Base-by-base conservation (phyloP, 441 rosid genomes). In the Syzygium malaccense region DNA sequence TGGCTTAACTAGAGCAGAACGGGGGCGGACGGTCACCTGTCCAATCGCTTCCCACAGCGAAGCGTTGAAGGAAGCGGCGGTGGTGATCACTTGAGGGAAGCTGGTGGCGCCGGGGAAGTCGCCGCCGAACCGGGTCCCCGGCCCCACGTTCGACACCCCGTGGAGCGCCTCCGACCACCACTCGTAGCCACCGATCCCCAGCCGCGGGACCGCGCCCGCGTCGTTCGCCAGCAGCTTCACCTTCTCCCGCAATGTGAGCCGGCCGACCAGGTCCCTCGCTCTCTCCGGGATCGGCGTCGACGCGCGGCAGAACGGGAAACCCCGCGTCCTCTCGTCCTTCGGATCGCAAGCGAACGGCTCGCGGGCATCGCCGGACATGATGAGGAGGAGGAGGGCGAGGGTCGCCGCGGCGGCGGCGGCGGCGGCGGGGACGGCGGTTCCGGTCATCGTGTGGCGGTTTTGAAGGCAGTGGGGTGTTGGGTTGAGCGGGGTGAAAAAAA, bases 361-460 rank as follows among this genome's bases (percentile, higher is more conserved):
- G 8, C 90, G 71, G 55, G 75, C 66, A 19, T 71, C 86, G 80
- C 55, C 58, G 48, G 88, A 45, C 48, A 45, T n/a, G 26, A 58
- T 20, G 88, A 79, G 19, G 14, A 86, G 26, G 84, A 89, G 28
- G 86, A 88, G 28, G 56, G 18, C 14, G 89, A 93, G 51, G 64
- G 88, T 66, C 62, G 86, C 5, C 55, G 57, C 1, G 48, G 86
- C 6, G 26, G 87, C 48, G 14, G 90, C 58, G 48, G 45, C 7
- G 48, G 9, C 48, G 2, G 48, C 48, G 64, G 89, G 41, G 19
- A 75, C 3, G 90, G 91, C 37, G 57, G 80, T 32, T 30, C 51
- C 28, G 86, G 8, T 7, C 58, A 71, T 71, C 62, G 92, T 91
- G 90, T 90, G 88, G 85, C 86, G 32, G 18, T 56, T 58, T 79